Evolutionary conservation across 2,329 filamentous ascomycete genomes (phyloP), one percentile per base, ranked within the genome.

Genomic region (Nigrospora oryzae): DNA sequence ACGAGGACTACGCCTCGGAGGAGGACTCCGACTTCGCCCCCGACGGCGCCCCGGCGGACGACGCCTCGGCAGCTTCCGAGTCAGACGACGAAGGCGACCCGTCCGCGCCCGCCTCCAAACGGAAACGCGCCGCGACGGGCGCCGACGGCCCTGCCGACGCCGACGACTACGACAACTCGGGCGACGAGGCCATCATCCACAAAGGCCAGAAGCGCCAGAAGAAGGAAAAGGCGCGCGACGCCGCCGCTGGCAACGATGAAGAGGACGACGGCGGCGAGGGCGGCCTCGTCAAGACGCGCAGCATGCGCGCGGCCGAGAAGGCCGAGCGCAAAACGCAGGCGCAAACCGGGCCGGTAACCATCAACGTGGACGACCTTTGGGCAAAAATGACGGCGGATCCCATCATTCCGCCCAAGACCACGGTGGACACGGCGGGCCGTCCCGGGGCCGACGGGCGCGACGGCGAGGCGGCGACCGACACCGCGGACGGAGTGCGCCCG

Each of bases 1-100:
- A 71, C 42, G 71, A 74, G 15, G 72, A 78, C 31, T 87, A 87
- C 55, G 77, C 73, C 14, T 86, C 83, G 2, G 82, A 83, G 4
- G 80, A 87, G 52, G 84, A 89, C 58, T 85, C 83, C 11, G 83
- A 88, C 57, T 88, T 88, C 49, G 75, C 81, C 19, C 78, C 77
- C n/a, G 80, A 79, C 38, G 69, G 70, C 15, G 71, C 58, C 28
- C 55, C 64, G 34, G 61, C 63, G n/a, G 69, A 68, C 31, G 71
- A 66, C 14, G 68, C 63, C 13, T 72, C 70, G 0, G 69, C 73
- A 5, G 68, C 66, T 11, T 76, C 75, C 5, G 79, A 75, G 46
- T 73, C 73, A 8, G 73, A 73, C 33, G 62, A 62, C 39, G 65
- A 63, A 15, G 44, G 32, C 53, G 28, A 38, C 47, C 40, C 44